Percentiles rank a stretch among this genome's conserved stretches.
phyloP scores from a whole-genome alignment of 805 yeast species.

The Komagataella mondaviorum region DNA sequence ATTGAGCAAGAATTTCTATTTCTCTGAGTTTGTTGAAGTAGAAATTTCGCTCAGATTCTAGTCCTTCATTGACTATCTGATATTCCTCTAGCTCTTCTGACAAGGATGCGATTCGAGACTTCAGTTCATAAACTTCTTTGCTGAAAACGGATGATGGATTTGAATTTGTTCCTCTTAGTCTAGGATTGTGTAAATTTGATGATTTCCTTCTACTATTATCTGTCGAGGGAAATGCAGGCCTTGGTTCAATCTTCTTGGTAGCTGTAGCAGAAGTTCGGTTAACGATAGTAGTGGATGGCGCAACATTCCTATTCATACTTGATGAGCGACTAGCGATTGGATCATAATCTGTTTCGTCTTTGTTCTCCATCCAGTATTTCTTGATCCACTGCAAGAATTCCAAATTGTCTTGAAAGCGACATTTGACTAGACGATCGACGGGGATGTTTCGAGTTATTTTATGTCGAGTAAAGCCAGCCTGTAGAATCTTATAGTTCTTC shows the following conservation, averaged over 20 bases:
- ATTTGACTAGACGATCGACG: conserved; percentile 71
- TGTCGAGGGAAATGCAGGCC: conserved; percentile 4
- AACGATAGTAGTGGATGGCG: conserved; percentile 4
- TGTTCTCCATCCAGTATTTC: conserved; percentile 66
- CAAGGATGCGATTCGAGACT: conserved; percentile 22
- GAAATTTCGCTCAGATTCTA: conserved; percentile 78
- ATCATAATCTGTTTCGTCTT: conserved; percentile 60
- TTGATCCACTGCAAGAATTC: conserved; percentile 92
- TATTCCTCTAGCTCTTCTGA: conserved; percentile 44
- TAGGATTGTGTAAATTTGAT: not conserved
- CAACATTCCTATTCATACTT: not conserved
- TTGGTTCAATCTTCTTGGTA: not conserved
- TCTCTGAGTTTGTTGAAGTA: conserved; percentile 84
- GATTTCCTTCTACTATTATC: conserved; percentile 1
- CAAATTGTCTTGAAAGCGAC: conserved; percentile 85
- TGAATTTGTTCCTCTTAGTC: not conserved
- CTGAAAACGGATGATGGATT: conserved; percentile 6
- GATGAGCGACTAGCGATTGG: conserved; percentile 19
- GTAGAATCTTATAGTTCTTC: conserved; percentile 76
- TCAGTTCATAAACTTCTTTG: conserved; percentile 34
- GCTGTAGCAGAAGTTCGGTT: conserved; percentile 8
- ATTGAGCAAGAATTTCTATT: conserved; percentile 69
- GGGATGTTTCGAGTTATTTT: conserved; percentile 62
- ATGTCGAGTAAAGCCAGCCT: conserved; percentile 63
- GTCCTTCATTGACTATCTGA: conserved; percentile 44